Evolutionary conservation across 202 grass and related monocot species (phyloP).

Genomic region (Elaeis oleifera): DNA sequence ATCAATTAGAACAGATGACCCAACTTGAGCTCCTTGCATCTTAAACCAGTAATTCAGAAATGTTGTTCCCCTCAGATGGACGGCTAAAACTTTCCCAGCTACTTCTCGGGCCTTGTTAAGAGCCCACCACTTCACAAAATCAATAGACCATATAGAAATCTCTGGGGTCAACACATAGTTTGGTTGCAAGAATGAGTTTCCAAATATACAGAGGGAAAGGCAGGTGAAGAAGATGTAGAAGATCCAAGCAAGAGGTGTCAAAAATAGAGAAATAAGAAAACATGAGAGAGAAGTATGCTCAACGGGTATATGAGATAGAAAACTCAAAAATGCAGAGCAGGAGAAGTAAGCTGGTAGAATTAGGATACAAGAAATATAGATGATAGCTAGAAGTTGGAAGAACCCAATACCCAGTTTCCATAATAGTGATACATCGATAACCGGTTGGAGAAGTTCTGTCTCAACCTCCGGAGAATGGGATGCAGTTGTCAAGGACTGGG

Average conservation of each 20-base stretch:
- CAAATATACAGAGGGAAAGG: constrained; percentile 44
- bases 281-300: constrained; percentile 29
- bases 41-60: constrained; percentile 68
- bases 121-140: constrained; percentile 79
- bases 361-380: constrained; percentile 47
- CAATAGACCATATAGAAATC: constrained; percentile 55
- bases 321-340: constrained; percentile 29
- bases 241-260: constrained; percentile 59
- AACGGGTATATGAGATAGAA: constrained; percentile 24
- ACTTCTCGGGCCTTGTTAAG: constrained; percentile 49
- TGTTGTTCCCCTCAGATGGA: constrained; percentile 53
- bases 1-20: constrained; percentile 54
- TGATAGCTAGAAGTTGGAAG: constrained; percentile 45
- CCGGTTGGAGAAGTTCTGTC: constrained; percentile 13
- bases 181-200: constrained; percentile 55
- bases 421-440: constrained; percentile 17
- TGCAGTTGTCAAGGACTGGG: constrained; percentile 15
- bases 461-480: constrained; percentile 29
- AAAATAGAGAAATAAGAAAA: constrained; percentile 38
- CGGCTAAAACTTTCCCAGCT: constrained; percentile 52
- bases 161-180: constrained; percentile 56
- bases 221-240: constrained; percentile 45
- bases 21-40: constrained; percentile 61
- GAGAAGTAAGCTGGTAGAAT: constrained; percentile 52
- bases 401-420: constrained; percentile 33